Conservation (phyloP, 2,329 filamentous ascomycete genomes). For the Arthrobotrys sinensis region DNA sequence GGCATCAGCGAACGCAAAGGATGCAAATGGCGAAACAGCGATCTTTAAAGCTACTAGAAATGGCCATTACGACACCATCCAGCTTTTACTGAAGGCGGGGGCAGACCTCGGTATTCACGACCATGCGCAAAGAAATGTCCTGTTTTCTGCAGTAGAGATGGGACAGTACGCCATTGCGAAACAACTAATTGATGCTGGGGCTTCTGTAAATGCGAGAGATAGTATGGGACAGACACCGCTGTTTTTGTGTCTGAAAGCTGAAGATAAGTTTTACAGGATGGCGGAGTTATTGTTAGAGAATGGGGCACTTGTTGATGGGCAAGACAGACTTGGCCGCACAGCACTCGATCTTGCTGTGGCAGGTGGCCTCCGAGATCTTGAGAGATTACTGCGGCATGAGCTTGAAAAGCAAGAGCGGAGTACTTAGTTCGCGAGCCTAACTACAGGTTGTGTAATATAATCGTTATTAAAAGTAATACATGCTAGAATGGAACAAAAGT, state of each 20-base stretch:
- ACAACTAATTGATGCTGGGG: slow-evolving; percentile 38
- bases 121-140: not conserved
- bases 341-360: slow-evolving; percentile 14
- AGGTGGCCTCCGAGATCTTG: slow-evolving; percentile 5
- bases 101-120: slow-evolving; percentile 13
- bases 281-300: slow-evolving; percentile 28
- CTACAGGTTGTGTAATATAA: too few relatives aligned
- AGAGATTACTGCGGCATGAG: slow-evolving; percentile 1
- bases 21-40: slow-evolving; percentile 15
- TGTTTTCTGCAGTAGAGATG: slow-evolving; percentile 30
- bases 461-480: too few relatives aligned
- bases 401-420: not conserved
- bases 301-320: slow-evolving; percentile 17
- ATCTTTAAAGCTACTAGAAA: slow-evolving; percentile 32
- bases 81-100: slow-evolving; percentile 15
- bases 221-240: slow-evolving; percentile 26
- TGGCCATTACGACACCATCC: slow-evolving; percentile 25
- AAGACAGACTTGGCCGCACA: slow-evolving; percentile 16
- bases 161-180: slow-evolving; percentile 19
- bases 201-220: slow-evolving; percentile 30
- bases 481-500: too few relatives aligned
- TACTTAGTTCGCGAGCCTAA: not conserved
- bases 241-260: slow-evolving; percentile 23
- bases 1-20: slow-evolving; percentile 21
- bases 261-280: slow-evolving; percentile 27